phyloP scores from a whole-genome alignment of 202 grass and related monocot species.

The Carex arenaria region DNA sequence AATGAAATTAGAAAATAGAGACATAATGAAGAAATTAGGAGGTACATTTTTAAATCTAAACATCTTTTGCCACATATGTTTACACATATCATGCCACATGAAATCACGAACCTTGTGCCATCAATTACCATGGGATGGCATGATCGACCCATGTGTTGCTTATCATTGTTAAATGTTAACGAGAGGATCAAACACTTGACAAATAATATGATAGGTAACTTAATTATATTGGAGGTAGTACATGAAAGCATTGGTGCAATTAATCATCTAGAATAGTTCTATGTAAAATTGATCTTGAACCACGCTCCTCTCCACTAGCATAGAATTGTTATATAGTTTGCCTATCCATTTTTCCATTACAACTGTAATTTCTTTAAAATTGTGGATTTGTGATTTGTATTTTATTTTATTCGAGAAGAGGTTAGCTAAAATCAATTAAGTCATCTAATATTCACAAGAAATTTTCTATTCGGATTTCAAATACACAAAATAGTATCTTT shows the following conservation, averaged over 20 bases:
- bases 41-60: neutral
- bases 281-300: neutral
- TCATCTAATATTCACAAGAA: no score
- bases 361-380: no score
- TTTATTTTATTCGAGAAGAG: no score
- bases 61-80: neutral
- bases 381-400: no score
- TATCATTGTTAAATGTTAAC: slow-evolving; percentile 19
- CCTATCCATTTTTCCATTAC: neutral
- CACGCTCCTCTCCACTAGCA: neutral
- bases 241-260: neutral
- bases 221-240: slow-evolving; percentile 11
- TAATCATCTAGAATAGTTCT: slow-evolving; percentile 9
- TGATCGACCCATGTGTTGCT: slow-evolving; percentile 24
- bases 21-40: no score
- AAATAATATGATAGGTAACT: slow-evolving; percentile 14
- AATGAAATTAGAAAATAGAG: no score
- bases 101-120: slow-evolving; percentile 3
- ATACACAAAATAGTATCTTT: no score
- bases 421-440: no score
- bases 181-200: slow-evolving; percentile 16
- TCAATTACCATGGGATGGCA: neutral
- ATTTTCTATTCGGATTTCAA: no score
- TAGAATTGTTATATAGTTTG: neutral
- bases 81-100: neutral